Evolutionary conservation across 176 grass and related monocot genomes (phyloP).

Genomic region (Lolium perenne): DNA sequence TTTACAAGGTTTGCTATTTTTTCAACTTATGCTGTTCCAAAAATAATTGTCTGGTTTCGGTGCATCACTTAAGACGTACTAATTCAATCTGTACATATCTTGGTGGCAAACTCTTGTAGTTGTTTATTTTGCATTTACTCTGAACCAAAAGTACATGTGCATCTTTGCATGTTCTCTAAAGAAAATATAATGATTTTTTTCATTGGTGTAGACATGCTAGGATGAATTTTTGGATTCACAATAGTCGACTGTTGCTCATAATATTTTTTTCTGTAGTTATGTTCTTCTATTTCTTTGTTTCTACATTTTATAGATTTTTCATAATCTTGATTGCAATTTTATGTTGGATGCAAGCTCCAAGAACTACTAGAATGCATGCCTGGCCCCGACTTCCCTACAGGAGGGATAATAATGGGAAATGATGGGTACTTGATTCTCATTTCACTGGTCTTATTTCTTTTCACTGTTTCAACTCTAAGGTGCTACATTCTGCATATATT

Average conservation of each 20-base stretch:
- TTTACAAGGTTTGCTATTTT: slow-evolving; percentile 13
- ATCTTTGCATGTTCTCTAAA: slow-evolving; percentile 20
- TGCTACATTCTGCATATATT: slow-evolving; percentile 30
- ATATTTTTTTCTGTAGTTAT: slow-evolving; percentile 12
- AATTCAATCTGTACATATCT: not conserved
- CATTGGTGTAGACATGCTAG: slow-evolving; percentile 21
- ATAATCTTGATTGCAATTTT: slow-evolving; percentile 27
- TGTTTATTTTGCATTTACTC: not conserved
- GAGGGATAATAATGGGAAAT: slow-evolving; percentile 89
- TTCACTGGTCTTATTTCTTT: slow-evolving; percentile 39
- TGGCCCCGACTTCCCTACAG: slow-evolving; percentile 96
- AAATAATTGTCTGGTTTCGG: not conserved
- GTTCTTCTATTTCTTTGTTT: slow-evolving; percentile 29
- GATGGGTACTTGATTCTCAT: slow-evolving; percentile 57
- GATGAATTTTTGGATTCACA: not conserved
- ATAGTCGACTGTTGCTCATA: slow-evolving; percentile 9
- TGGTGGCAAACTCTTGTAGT: not conserved
- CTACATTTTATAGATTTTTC: slow-evolving; percentile 20
- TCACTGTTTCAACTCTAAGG: slow-evolving; percentile 27
- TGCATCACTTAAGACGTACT: slow-evolving; percentile 15
- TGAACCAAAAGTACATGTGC: slow-evolving; percentile 7
- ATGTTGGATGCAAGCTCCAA: slow-evolving; percentile 69
- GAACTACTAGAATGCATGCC: slow-evolving; percentile 97
- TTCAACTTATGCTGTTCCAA: slow-evolving; percentile 3
- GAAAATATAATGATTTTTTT: not conserved